phyloP scores from a whole-genome alignment of 2,329 filamentous ascomycete species.

The Penicillium thymicola region DNA sequence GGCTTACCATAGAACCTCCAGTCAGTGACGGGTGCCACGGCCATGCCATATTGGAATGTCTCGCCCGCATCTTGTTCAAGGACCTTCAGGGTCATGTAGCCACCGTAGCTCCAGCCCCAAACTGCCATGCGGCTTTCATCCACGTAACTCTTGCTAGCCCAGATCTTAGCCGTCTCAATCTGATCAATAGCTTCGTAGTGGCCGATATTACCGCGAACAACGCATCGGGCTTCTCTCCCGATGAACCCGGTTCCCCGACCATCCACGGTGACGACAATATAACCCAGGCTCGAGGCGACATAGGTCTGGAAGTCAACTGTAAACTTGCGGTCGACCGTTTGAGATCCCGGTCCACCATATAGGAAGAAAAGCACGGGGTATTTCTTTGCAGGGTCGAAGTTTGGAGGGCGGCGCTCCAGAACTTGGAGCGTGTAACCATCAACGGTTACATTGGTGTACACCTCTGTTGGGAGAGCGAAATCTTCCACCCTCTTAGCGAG shows the following conservation, averaged over 20 bases:
- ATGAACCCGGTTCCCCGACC: slow-evolving; percentile 89
- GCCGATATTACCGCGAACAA: slow-evolving; percentile 79
- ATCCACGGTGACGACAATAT: slow-evolving; percentile 92
- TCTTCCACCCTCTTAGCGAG: slow-evolving; percentile 68
- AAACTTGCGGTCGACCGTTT: slow-evolving; percentile 78
- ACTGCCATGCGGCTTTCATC: slow-evolving; percentile 81
- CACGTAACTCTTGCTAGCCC: slow-evolving; percentile 76
- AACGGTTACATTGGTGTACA: slow-evolving; percentile 81
- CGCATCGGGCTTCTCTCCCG: slow-evolving; percentile 77
- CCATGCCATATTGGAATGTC: slow-evolving; percentile 96
- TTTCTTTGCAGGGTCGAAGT: slow-evolving; percentile 77
- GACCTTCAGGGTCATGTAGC: slow-evolving; percentile 92
- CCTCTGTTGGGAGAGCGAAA: slow-evolving; percentile 76
- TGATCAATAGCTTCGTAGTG: slow-evolving; percentile 84
- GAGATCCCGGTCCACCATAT: slow-evolving; percentile 92
- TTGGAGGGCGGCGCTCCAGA: slow-evolving; percentile 81
- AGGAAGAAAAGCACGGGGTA: slow-evolving; percentile 95
- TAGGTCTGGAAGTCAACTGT: slow-evolving; percentile 86
- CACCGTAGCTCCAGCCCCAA: slow-evolving; percentile 98
- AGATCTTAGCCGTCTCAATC: slow-evolving; percentile 83
- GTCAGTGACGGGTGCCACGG: slow-evolving; percentile 96
- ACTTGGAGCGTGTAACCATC: slow-evolving; percentile 70
- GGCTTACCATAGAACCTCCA: slow-evolving; percentile 78
- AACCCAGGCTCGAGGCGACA: slow-evolving; percentile 78
- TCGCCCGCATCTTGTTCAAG: slow-evolving; percentile 84